These are phyloP conservation scores for Kockiozyma suomiensis DNA, from an alignment of 805 yeast genomes.

Conservation along the genomic window DNA sequence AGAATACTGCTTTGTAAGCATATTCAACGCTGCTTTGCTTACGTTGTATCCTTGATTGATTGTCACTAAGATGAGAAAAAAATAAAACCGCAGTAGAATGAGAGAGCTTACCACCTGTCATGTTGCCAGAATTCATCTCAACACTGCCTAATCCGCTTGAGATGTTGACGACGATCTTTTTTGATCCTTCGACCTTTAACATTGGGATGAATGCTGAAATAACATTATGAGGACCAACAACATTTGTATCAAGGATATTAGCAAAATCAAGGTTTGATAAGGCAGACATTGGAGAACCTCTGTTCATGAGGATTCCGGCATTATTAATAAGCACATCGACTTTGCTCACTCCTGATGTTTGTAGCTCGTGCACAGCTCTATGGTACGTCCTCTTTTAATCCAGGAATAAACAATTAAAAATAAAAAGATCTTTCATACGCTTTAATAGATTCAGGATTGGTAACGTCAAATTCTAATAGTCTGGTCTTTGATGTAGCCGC, in stretches of 20 bases:
- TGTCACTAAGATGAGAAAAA: too few relatives aligned
- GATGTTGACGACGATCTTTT: conserved; percentile 12
- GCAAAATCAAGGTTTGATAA: conserved; percentile 4
- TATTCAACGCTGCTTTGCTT: conserved; percentile 18
- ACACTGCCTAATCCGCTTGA: conserved; percentile 12
- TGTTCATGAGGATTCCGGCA: neutral
- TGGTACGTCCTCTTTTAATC: too few relatives aligned
- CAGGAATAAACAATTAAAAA: too few relatives aligned
- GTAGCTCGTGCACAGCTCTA: conserved; percentile 7
- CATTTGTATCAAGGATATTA: conserved; percentile 4
- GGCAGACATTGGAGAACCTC: neutral
- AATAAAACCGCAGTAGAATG: neutral
- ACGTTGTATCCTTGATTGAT: conserved; percentile 16
- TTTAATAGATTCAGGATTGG: conserved; percentile 3
- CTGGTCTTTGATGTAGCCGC: conserved; percentile 4
- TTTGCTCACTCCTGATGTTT: neutral
- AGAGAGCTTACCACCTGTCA: neutral
- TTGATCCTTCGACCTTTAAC: neutral
- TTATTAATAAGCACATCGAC: conserved; percentile 12
- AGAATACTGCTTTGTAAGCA: conserved; percentile 17
- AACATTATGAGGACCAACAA: conserved; percentile 13
- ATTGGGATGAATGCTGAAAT: conserved; percentile 13
- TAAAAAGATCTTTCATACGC: too few relatives aligned
- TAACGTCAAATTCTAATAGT: conserved; percentile 12
- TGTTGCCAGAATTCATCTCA: conserved; percentile 4